phyloP scores from a whole-genome alignment of 805 yeast genomes.

The Starmerella sirachaensis region DNA sequence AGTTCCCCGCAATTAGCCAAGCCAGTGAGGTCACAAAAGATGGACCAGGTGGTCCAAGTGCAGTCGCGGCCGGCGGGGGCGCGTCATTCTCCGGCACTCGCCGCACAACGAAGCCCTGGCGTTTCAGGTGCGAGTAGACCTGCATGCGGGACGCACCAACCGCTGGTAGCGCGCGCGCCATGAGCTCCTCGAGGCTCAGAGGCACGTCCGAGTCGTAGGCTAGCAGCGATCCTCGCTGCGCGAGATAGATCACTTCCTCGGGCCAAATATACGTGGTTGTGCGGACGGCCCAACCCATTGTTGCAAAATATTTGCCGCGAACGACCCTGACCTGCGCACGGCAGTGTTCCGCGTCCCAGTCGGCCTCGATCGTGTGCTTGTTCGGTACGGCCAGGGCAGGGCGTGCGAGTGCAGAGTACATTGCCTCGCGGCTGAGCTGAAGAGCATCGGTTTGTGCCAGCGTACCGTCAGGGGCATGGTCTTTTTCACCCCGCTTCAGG shows the following conservation, averaged over 20 bases:
- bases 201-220: conserved; percentile 32
- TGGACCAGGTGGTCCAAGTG: too few species aligned
- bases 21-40: neutral
- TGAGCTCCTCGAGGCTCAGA: conserved; percentile 53
- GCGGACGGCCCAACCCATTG: conserved; percentile 51
- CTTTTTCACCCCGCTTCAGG: conserved; percentile 66
- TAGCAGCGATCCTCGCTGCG: conserved; percentile 63
- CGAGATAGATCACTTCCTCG: conserved; percentile 63
- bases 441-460: conserved; percentile 38
- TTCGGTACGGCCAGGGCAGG: conserved; percentile 27
- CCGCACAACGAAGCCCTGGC: conserved; percentile 63
- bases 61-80: too few species aligned
- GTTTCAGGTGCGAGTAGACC: conserved; percentile 61
- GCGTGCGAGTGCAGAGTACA: conserved; percentile 52
- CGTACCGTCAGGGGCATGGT: conserved; percentile 73
- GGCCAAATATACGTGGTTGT: conserved; percentile 43
- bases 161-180: conserved; percentile 35
- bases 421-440: conserved; percentile 46
- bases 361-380: conserved; percentile 43
- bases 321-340: conserved; percentile 38
- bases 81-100: conserved; percentile 3
- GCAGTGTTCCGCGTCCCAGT: conserved; percentile 32
- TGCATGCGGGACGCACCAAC: conserved; percentile 26
- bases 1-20: conserved; percentile 9
- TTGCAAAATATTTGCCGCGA: conserved; percentile 60